Evolutionary conservation across 495 filamentous ascomycete species (phyloP).

Genomic region (Achaetomiella virescens): DNA sequence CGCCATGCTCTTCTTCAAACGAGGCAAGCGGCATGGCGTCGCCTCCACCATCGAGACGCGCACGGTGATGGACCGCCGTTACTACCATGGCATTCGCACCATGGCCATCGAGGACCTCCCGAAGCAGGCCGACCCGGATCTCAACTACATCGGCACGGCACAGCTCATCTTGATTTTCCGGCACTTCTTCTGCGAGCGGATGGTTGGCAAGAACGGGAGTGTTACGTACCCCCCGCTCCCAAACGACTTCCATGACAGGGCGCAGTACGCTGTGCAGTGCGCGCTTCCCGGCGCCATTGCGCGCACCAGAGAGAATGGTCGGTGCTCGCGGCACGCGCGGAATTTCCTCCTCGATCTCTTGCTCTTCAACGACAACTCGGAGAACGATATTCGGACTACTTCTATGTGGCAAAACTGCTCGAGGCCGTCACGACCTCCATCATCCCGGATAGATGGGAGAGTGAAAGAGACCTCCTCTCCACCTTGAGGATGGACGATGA

Average conservation of each 20-base stretch:
- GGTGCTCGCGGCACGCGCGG: constrained; percentile 67
- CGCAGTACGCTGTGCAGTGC: constrained; percentile 72
- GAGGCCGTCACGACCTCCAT: constrained; percentile 70
- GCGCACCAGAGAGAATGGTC: constrained; percentile 68
- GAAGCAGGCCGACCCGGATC: constrained; percentile 54
- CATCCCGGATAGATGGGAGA: constrained; percentile 49
- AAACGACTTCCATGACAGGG: constrained; percentile 85
- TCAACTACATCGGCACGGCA: constrained; percentile 71
- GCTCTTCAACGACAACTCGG: constrained; percentile 86
- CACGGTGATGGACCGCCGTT: constrained; percentile 84
- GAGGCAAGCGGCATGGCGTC: constrained; percentile 54
- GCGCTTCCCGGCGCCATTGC: constrained; percentile 75
- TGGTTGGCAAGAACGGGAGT: constrained; percentile 24
- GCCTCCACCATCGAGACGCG: constrained; percentile 79
- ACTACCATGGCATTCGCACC: constrained; percentile 86
- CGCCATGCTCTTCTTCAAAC: constrained; percentile 43
- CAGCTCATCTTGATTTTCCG: constrained; percentile 82
- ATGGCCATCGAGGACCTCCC: constrained; percentile 71
- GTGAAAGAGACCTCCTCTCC: constrained; percentile 44
- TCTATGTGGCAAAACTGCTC: constrained; percentile 80
- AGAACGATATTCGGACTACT: constrained; percentile 82
- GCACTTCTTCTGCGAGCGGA: constrained; percentile 75
- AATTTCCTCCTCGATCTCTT: constrained; percentile 81
- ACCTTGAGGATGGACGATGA: constrained; percentile 34
- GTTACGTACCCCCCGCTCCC: constrained; percentile 67